Percentiles rank a stretch among this genome's conserved stretches.
Conservation (phyloP, 371 early-diverging fungal species). For the Mucor lusitanicus region DNA sequence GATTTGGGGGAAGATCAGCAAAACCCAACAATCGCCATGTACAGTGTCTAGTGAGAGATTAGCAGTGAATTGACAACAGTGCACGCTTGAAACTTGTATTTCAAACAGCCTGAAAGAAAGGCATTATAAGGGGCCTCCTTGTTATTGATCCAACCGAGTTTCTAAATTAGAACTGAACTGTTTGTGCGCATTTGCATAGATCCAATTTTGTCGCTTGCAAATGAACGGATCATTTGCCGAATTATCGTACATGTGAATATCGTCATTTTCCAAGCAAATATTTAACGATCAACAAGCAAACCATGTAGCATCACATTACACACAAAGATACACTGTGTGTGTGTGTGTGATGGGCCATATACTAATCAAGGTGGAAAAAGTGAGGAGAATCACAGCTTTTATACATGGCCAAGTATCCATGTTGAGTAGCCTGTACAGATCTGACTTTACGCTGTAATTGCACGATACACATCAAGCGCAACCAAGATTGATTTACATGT, state of each 20-base stretch:
- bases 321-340: too few species aligned
- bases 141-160: conserved; percentile 7
- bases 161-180: conserved; percentile 3
- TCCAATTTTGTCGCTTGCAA: not conserved
- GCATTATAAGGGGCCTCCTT: not conserved
- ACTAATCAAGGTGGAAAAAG: not conserved
- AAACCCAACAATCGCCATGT: not conserved
- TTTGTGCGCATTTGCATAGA: conserved; percentile 7
- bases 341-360: not conserved
- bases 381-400: not conserved
- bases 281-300: conserved; percentile 3
- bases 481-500: not conserved
- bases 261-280: not conserved
- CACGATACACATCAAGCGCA: not conserved
- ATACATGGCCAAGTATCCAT: not conserved
- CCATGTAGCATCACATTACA: not conserved
- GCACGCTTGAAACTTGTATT: not conserved
- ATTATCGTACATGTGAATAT: not conserved
- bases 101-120: not conserved
- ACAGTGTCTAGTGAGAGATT: not conserved
- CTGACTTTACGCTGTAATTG: not conserved
- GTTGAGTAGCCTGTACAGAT: not conserved
- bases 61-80: not conserved
- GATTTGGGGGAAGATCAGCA: not conserved
- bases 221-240: not conserved